Conservation (phyloP, 1,284 basidiomycete species). For the Ceratorhiza oryzae-sativae region DNA sequence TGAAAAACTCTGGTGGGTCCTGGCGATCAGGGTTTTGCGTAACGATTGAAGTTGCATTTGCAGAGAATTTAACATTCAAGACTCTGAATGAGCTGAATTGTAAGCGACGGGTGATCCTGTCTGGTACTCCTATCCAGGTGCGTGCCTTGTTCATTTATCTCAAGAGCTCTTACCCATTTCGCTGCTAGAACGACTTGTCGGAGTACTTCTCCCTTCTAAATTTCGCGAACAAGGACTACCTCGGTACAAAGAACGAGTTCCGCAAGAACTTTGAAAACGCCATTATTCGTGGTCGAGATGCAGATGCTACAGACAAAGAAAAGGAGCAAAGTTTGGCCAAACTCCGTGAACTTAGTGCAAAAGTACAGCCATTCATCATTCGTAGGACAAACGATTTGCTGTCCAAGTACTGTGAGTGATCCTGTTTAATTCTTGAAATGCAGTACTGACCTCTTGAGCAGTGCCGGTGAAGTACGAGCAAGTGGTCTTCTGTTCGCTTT, state of each 20-base stretch:
- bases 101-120: slow-evolving; percentile 93
- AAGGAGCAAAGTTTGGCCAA: slow-evolving; percentile 89
- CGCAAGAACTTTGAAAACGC: slow-evolving; percentile 95
- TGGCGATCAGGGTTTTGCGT: neutral
- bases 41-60: slow-evolving; percentile 3
- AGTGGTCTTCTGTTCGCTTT: slow-evolving; percentile 95
- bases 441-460: slow-evolving; percentile 49
- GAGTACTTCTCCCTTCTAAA: slow-evolving; percentile 97
- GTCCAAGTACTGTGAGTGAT: slow-evolving; percentile 89
- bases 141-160: slow-evolving; percentile 29
- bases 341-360: slow-evolving; percentile 88
- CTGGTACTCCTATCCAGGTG: slow-evolving; percentile 95
- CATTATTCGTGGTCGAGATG: slow-evolving; percentile 93
- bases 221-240: slow-evolving; percentile 96
- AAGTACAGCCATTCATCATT: slow-evolving; percentile 97
- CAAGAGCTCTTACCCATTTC: slow-evolving; percentile 1
- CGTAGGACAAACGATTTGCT: slow-evolving; percentile 95
- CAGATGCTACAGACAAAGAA: slow-evolving; percentile 83
- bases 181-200: slow-evolving; percentile 85
- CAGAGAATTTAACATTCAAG: slow-evolving; percentile 89
- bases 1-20: slow-evolving; percentile 90
- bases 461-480: slow-evolving; percentile 99
- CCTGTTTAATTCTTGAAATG: neutral
- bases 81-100: slow-evolving; percentile 87
- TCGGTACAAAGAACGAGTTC: slow-evolving; percentile 92